Percentiles rank a stretch among this genome's conserved stretches.
Evolutionary conservation across 192 early-diverging fungal genomes (phyloP).

Genomic region (Coemansia erecta): DNA sequence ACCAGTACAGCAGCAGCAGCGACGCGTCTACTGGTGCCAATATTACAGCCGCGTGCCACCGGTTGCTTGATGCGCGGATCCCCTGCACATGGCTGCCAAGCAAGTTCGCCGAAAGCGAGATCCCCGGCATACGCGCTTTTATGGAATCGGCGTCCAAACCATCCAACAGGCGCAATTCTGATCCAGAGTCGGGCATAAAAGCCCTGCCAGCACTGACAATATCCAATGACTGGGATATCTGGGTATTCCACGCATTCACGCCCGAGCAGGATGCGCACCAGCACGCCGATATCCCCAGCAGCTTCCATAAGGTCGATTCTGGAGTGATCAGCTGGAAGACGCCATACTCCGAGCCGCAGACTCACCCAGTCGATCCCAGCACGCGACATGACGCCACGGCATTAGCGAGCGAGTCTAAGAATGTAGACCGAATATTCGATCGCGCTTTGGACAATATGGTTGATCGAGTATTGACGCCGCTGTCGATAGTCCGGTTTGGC

Average conservation of each 20-base stretch:
- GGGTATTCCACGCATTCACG: constrained; percentile 18
- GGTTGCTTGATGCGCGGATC: constrained; percentile 34
- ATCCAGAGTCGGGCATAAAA: neutral
- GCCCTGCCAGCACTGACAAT: neutral
- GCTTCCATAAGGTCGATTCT: neutral
- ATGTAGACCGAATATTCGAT: constrained; percentile 18
- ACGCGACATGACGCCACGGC: neutral
- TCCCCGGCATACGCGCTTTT: constrained; percentile 9
- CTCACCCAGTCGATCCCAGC: neutral
- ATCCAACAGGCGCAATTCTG: no score
- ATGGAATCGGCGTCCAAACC: neutral
- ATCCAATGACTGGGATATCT: constrained; percentile 25
- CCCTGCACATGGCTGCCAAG: constrained; percentile 42
- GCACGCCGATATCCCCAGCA: neutral
- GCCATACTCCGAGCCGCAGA: neutral
- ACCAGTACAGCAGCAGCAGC: constrained; percentile 26
- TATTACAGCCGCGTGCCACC: constrained; percentile 30
- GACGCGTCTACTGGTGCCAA: neutral
- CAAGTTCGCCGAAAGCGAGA: neutral
- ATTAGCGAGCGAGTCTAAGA: neutral
- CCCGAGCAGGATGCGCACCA: neutral
- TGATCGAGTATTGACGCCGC: constrained; percentile 33
- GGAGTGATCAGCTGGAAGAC: constrained; percentile 5
- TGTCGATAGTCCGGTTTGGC: constrained; percentile 50
- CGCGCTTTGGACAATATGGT: constrained; percentile 42